phyloP scores from a whole-genome alignment of 768 basidiomycete species.

The Agrocybe chaxingu region DNA sequence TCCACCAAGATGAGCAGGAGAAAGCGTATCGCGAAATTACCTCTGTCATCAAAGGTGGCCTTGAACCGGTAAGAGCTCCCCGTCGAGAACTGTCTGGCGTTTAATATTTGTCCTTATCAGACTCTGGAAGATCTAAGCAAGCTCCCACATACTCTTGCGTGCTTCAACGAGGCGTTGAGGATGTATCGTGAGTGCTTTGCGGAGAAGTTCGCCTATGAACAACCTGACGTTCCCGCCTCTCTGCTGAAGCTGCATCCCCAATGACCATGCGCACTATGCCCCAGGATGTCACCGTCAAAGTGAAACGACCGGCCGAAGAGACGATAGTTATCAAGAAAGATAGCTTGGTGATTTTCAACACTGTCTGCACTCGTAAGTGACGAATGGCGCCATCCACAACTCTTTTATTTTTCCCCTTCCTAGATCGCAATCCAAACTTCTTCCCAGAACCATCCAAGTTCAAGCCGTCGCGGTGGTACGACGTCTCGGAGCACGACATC shows the following conservation, averaged over 20 bases:
- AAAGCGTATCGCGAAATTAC: constrained; percentile 7
- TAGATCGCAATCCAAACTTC: constrained; percentile 8
- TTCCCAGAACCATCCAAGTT: constrained; percentile 7
- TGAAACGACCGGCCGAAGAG: constrained; percentile 1
- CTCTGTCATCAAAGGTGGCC: background rate
- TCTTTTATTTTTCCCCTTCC: background rate
- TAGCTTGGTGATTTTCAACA: constrained; percentile 1
- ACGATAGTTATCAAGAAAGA: constrained; percentile 4
- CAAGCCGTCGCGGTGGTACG: constrained; percentile 10
- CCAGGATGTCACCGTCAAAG: constrained; percentile 6
- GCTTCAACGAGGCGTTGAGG: constrained; percentile 9
- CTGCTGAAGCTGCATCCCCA: constrained; percentile 2
- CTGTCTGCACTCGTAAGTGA: constrained; percentile 6
- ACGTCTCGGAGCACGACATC: constrained; percentile 5
- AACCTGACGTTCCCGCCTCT: background rate
- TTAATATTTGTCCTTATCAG: background rate
- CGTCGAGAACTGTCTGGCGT: no score
- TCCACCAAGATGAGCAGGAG: constrained; percentile 8
- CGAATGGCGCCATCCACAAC: background rate
- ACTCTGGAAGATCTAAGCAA: constrained; percentile 1
- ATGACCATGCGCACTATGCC: constrained; percentile 3
- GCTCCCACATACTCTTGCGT: constrained; percentile 5
- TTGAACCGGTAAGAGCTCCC: constrained; percentile 4
- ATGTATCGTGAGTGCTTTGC: constrained; percentile 5
- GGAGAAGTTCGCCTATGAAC: background rate